Evolutionary conservation across 2,329 filamentous ascomycete genomes (phyloP).

Genomic region (Fusarium mexicanum): DNA sequence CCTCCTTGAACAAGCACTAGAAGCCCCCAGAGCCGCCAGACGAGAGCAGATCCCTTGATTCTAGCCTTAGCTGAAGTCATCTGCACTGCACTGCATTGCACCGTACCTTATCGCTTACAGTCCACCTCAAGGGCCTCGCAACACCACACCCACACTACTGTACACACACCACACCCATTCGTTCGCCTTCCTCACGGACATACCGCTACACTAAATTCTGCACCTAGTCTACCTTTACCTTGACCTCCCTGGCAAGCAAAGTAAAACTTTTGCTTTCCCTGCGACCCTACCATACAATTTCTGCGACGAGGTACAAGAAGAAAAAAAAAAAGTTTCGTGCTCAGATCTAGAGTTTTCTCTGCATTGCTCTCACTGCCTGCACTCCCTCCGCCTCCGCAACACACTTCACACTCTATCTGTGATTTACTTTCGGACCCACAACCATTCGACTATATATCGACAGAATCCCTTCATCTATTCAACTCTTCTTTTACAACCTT

Average conservation of each 20-base stretch:
- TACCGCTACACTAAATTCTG: constrained; percentile 45
- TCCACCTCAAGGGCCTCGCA: neutral
- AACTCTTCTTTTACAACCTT: constrained; percentile 12
- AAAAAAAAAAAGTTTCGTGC: constrained; percentile 13
- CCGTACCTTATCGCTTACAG: constrained; percentile 16
- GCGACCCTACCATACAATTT: constrained; percentile 25
- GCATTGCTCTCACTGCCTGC: constrained; percentile 13
- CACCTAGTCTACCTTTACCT: constrained; percentile 24
- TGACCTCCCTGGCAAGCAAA: constrained; percentile 5
- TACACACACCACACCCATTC: constrained; percentile 16
- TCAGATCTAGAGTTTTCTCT: constrained; percentile 29
- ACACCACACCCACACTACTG: neutral
- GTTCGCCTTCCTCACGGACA: constrained; percentile 40
- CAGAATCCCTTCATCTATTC: constrained; percentile 21
- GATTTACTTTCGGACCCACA: constrained; percentile 33
- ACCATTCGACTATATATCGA: constrained; percentile 40
- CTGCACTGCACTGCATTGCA: neutral
- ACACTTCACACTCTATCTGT: constrained; percentile 22
- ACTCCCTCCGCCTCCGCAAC: constrained; percentile 26
- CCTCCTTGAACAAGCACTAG: constrained; percentile 30
- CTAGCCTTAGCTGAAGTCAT: constrained; percentile 37
- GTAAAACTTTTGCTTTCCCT: constrained; percentile 9
- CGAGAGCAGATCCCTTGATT: constrained; percentile 27
- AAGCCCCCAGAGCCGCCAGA: constrained; percentile 26
- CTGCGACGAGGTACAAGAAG: neutral